A percentile compares a stretch with the other conserved stretches of the same genome.
phyloP scores from a whole-genome alignment of 495 filamentous ascomycete genomes.

The Ramalina intermedia region DNA sequence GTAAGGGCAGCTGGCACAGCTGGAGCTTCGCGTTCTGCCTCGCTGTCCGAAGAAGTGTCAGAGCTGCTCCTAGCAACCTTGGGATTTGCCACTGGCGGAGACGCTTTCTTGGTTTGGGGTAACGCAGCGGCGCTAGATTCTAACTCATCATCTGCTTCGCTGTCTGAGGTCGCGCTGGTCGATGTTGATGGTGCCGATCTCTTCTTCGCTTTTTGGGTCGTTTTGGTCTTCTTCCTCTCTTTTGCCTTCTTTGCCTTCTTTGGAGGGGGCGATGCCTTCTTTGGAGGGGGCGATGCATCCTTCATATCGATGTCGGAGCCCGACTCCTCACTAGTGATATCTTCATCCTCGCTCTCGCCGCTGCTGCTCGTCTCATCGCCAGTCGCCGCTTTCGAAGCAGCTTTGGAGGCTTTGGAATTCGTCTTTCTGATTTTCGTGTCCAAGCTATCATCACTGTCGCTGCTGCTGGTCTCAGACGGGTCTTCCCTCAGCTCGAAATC shows the following conservation, averaged over 20 bases:
- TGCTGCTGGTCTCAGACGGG: slow-evolving; percentile 20
- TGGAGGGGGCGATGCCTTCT: too few relatives aligned
- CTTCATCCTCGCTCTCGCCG: slow-evolving; percentile 5
- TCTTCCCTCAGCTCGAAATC: slow-evolving; percentile 19
- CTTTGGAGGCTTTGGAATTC: slow-evolving; percentile 1
- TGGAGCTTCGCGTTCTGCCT: not conserved
- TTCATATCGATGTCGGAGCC: slow-evolving; percentile 13
- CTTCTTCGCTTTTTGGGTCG: not conserved
- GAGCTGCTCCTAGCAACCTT: not conserved
- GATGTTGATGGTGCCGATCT: not conserved
- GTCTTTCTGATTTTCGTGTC: slow-evolving; percentile 8
- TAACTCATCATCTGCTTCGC: not conserved
- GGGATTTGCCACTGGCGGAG: not conserved
- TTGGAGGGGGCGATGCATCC: slow-evolving; percentile 14
- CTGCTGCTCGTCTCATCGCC: slow-evolving; percentile 11
- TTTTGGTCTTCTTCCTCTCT: slow-evolving; percentile 7
- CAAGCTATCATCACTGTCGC: slow-evolving; percentile 10
- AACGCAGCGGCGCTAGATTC: not conserved
- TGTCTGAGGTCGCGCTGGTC: not conserved
- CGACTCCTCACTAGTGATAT: not conserved
- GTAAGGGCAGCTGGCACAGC: not conserved
- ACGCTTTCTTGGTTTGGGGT: slow-evolving; percentile 15
- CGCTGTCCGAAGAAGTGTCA: slow-evolving; percentile 6
- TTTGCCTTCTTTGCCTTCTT: slow-evolving; percentile 14
- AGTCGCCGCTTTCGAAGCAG: not conserved